phyloP scores from a whole-genome alignment of 2,329 filamentous ascomycete species.

The Xylariomycetidae sp. region DNA sequence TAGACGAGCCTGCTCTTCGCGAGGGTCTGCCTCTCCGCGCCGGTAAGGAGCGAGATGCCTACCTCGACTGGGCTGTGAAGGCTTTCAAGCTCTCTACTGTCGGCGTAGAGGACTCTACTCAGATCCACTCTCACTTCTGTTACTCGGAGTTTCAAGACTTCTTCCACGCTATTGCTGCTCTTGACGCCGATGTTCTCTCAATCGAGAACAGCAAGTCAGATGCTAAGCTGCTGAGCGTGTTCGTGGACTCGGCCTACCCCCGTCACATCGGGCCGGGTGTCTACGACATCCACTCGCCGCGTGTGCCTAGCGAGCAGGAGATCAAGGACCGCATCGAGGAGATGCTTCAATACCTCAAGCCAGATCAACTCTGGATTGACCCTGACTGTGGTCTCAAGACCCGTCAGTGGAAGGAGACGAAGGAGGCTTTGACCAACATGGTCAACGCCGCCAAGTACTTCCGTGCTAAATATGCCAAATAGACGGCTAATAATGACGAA shows the following conservation, averaged over 20 bases:
- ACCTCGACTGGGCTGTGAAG: slow-evolving; percentile 96
- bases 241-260: slow-evolving; percentile 94
- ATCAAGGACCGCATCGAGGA: slow-evolving; percentile 96
- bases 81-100: slow-evolving; percentile 95
- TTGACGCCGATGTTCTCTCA: slow-evolving; percentile 96
- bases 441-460: slow-evolving; percentile 96
- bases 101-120: slow-evolving; percentile 89
- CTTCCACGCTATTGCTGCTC: slow-evolving; percentile 98
- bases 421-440: slow-evolving; percentile 93
- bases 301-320: slow-evolving; percentile 95
- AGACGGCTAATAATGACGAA: slow-evolving; percentile 26
- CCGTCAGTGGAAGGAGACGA: slow-evolving; percentile 97
- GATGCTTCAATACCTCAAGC: slow-evolving; percentile 97
- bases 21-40: slow-evolving; percentile 96
- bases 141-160: slow-evolving; percentile 99
- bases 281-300: slow-evolving; percentile 99
- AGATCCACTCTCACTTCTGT: slow-evolving; percentile 99
- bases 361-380: slow-evolving; percentile 99
- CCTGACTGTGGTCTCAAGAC: slow-evolving; percentile 99
- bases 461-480: slow-evolving; percentile 81
- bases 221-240: slow-evolving; percentile 97
- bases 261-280: slow-evolving; percentile 98
- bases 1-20: slow-evolving; percentile 97
- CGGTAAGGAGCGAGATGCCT: slow-evolving; percentile 91
- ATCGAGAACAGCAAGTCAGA: slow-evolving; percentile 99